These are phyloP conservation scores for Westerdykella ornata DNA, from an alignment of 2,329 filamentous ascomycete species.

Conservation along the genomic window DNA sequence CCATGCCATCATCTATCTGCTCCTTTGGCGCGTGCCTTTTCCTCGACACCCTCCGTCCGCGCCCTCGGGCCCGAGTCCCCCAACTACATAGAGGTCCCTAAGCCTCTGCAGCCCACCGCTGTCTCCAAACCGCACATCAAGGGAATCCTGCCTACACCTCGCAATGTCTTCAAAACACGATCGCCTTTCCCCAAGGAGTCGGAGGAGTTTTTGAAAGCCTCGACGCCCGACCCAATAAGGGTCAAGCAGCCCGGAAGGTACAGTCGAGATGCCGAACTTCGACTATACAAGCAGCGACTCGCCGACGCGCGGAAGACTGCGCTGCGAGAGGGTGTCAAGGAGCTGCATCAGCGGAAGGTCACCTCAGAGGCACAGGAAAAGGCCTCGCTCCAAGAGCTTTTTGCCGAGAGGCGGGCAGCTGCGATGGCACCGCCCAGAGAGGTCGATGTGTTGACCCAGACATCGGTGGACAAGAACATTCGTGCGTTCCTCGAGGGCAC, in stretches of 20 bases:
- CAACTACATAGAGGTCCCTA: slow-evolving; percentile 74
- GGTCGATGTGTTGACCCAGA: slow-evolving; percentile 45
- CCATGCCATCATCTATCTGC: slow-evolving; percentile 6
- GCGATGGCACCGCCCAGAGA: slow-evolving; percentile 61
- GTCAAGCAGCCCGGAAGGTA: slow-evolving; percentile 30
- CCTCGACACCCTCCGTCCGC: slow-evolving; percentile 39
- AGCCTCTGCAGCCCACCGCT: slow-evolving; percentile 63
- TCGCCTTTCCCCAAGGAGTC: slow-evolving; percentile 48
- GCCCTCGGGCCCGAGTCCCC: slow-evolving; percentile 77
- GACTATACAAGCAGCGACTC: slow-evolving; percentile 65
- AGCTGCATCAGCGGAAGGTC: slow-evolving; percentile 51
- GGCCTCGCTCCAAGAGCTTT: slow-evolving; percentile 23
- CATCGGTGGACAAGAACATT: slow-evolving; percentile 25
- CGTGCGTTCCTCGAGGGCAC: slow-evolving; percentile 31
- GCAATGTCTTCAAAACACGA: slow-evolving; percentile 61
- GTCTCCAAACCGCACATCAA: slow-evolving; percentile 51
- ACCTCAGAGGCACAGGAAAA: slow-evolving; percentile 17
- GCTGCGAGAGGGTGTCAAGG: slow-evolving; percentile 62
- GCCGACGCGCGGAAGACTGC: slow-evolving; percentile 65
- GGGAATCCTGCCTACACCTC: slow-evolving; percentile 76
- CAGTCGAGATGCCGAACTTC: slow-evolving; percentile 43
- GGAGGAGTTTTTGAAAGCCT: slow-evolving; percentile 54
- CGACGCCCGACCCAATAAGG: slow-evolving; percentile 50
- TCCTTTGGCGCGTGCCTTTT: slow-evolving; percentile 35
- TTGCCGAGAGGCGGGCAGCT: slow-evolving; percentile 45